Base-by-base conservation (phyloP, 2,329 filamentous ascomycete genomes). In the Colletotrichum navitas region DNA sequence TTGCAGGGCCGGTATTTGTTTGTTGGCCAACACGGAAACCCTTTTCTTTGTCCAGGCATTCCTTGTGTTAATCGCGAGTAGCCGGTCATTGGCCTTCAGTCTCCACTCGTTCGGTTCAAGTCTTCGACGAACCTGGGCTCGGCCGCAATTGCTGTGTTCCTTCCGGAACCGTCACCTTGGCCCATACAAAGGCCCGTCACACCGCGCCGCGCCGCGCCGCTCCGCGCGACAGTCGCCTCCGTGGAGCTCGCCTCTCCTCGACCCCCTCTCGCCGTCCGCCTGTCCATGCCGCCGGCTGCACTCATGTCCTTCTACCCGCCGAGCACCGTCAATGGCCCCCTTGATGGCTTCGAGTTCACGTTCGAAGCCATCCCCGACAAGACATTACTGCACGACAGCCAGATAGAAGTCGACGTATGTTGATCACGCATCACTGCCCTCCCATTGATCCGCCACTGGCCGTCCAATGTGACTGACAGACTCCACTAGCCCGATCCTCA, bases 281-380 rank as follows among this genome's bases (percentile, higher is more conserved):
- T 18, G 16, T 59, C 39, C 59, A 68, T 55, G 68, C 54, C 65
- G 39, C 68, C 29, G 24, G 58, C 68, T 24, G 16, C 49, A 41
- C 54, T 66, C 60, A 72, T 69, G 68, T 61, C 69, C 21, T 65
- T 72, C 39, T 41, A 55, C 14, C 63, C 73, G 39, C 66, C 71
- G 14, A 51, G 67, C 34, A 51, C 67, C 62, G 58, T 45, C 60
- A 60, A 69, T 34, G 63, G 71, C 34, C 66, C 51, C 32, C 61
- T 73, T 24, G 43, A 73, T 47, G 61, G 61, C n/a, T 74, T 67
- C 71, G 66, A 70, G 43, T 74, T 74, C 61, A 74, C 73, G 10
- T 74, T 74, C 29, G 71, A 74, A 61, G 64, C 71, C 29, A 71
- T 73, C 34, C 71, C 63, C 43, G 73, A 74, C 71, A 64, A 68